Evolutionary conservation across 2,329 filamentous ascomycete genomes (phyloP), one percentile per base, ranked within the genome.

Genomic region (Neonectria sp.): DNA sequence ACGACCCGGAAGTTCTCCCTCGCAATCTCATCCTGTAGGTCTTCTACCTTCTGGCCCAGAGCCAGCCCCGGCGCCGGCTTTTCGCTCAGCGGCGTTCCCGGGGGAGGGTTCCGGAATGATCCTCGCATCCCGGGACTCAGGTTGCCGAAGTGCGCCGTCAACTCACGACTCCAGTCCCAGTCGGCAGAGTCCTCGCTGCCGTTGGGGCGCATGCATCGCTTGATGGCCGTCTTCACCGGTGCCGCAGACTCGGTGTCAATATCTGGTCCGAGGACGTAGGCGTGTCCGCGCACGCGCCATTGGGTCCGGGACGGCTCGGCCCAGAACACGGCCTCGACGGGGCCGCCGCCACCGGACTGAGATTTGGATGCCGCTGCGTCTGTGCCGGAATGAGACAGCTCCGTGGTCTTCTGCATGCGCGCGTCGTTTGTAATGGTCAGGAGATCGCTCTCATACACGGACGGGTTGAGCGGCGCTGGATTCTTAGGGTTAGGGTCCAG

Each of bases 61-160:
- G 80, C 80, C 3, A 83, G 73, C 0, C 82, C 82, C 12, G 80
- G 77, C 66, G 79, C 78, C 70, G 86, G 79, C 73, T 86, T 74
- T 76, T 89, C 71, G 71, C 87, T 81, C 73, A 92, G 78, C 55
- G 90, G 86, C 68, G 85, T 84, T 0, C 93, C 93, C 0, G 93
- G 92, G 6, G 88, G 84, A 77, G 96, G 88, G 78, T 92, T 90
- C 80, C 90, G 91, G 79, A 95, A 95, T 9, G 89, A 87, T 11
- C 92, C 92, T 78, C 95, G 88, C 90, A 97, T 94, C 1, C 85
- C 83, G 7, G 95, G 95, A 72, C 89, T 92, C 73, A 96, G 82
- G 79, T 98, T 98, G 24, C 94, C 95, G 87, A 98, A 98, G 79
- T 96, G 93, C 55, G 89, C 93, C 57, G 93, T 95, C 43, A 98